Base-by-base conservation (phyloP, 2,329 filamentous ascomycete species). In the Penicillium hesseltinei region DNA sequence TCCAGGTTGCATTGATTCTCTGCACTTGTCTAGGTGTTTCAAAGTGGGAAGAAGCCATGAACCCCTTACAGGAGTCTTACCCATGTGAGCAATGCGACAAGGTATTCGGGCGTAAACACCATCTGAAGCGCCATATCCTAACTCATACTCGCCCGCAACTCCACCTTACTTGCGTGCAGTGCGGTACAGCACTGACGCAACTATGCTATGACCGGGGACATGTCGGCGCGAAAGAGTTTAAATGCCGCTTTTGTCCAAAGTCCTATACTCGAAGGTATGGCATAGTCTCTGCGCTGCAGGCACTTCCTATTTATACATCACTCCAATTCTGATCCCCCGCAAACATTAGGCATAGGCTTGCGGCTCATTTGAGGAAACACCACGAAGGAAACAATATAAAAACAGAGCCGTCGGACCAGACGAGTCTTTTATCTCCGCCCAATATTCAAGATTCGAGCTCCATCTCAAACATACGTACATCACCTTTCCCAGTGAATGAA, bases 61-160 rank as follows among this genome's bases (percentile, higher is more conserved):
- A 23, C 10, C 11, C 50, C n/a, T 10, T n/a, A 10, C 40, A 29
- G 33, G 50, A 53, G 21, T 27, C 29, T 53, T 46, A 21, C 5
- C 31, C 40, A 13, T 46, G 50, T 31, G 50, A 52, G 17, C 50
- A 52, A 52, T 52, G 50, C 40, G 40, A 38, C 50, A 52, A 52
- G 50, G 23, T 36, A 46, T 52, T 52, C 40, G 23, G 50, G 23
- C 50, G 31, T 52, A 52, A 52, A 45, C 50, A 52, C 23, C 39
- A 52, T 52, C 13, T 52, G 31, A 52, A 52, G 21, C 50, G 50
- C 39, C 50, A 52, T 52, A 19, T 52, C 39, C 17, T 52, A 35
- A 52, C 50, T 33, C 50, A 52, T 52, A 15, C 29, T 35, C 50
- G 50, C 21, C 50, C 50, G 8, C 29, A 25, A 44, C 21, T 52